A percentile compares a stretch with the other conserved stretches of the same genome.
phyloP scores from a whole-genome alignment of 2,329 filamentous ascomycete genomes.

The Ophiostoma sp. region DNA sequence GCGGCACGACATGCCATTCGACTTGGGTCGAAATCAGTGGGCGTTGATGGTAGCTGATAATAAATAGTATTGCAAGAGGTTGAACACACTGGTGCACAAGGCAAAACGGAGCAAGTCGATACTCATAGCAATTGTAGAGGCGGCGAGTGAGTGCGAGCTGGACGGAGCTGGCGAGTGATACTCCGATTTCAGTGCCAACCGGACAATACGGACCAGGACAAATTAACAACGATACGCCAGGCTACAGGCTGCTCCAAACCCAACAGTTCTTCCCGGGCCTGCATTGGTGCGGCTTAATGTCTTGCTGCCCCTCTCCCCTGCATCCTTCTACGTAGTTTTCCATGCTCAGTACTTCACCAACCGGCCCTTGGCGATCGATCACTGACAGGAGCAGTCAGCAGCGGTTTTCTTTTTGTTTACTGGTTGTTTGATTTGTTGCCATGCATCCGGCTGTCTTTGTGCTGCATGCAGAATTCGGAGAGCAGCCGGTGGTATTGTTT shows the following conservation, averaged over 20 bases:
- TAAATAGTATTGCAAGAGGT: too few species aligned
- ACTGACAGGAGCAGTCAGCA: not conserved
- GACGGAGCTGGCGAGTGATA: too few species aligned
- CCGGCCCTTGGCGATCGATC: not conserved
- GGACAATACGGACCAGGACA: not conserved
- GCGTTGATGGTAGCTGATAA: too few species aligned
- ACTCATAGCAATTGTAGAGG: too few species aligned
- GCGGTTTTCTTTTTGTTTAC: not conserved
- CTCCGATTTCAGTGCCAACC: not conserved
- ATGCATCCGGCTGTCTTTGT: not conserved
- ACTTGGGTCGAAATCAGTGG: too few species aligned
- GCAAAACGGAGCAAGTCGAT: not conserved
- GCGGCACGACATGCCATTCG: not conserved
- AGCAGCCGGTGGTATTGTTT: not conserved
- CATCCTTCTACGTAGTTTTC: not conserved
- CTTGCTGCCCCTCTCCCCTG: conserved; percentile 10
- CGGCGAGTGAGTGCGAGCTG: too few species aligned
- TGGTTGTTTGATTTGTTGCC: not conserved
- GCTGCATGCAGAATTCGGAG: not conserved
- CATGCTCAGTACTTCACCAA: too few species aligned
- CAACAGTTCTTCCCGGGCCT: not conserved
- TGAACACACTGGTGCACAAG: too few species aligned
- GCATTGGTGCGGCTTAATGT: not conserved
- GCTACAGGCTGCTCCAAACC: not conserved
- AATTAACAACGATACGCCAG: not conserved